Evolutionary conservation across 345 rosid genomes (phyloP).

Genomic region (Eucalyptus camaldulensis): DNA sequence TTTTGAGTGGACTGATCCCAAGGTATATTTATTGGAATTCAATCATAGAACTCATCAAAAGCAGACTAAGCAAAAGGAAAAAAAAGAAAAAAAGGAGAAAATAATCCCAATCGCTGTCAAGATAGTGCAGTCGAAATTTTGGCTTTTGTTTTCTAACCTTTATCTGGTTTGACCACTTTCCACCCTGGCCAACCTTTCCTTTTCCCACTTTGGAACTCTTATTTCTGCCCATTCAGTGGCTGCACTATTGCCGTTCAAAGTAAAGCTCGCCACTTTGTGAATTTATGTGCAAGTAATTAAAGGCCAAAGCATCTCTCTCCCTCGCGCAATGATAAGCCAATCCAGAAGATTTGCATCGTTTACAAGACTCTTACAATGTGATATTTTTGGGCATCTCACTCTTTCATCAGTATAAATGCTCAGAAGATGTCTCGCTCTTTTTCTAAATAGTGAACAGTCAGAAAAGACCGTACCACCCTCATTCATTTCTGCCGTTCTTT

Average conservation of each 20-base stretch:
- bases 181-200: background rate
- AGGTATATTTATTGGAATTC: conserved; percentile 15
- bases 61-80: background rate
- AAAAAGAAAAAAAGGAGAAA: background rate
- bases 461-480: background rate
- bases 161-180: conserved; percentile 13
- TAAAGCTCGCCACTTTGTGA: background rate
- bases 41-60: conserved; percentile 48
- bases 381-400: background rate
- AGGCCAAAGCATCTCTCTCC: background rate
- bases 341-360: background rate
- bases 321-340: background rate
- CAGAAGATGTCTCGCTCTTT: background rate
- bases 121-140: background rate
- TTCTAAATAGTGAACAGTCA: background rate
- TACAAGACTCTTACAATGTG: background rate
- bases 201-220: background rate
- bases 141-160: conserved; percentile 4
- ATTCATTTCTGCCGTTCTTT: background rate
- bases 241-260: background rate
- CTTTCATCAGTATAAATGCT: background rate
- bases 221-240: background rate
- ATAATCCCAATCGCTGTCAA: conserved; percentile 6
- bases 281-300: background rate
- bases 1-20: conserved; percentile 40